Base-by-base conservation (phyloP, 2,329 filamentous ascomycete species). In the Phialophora tarda region DNA sequence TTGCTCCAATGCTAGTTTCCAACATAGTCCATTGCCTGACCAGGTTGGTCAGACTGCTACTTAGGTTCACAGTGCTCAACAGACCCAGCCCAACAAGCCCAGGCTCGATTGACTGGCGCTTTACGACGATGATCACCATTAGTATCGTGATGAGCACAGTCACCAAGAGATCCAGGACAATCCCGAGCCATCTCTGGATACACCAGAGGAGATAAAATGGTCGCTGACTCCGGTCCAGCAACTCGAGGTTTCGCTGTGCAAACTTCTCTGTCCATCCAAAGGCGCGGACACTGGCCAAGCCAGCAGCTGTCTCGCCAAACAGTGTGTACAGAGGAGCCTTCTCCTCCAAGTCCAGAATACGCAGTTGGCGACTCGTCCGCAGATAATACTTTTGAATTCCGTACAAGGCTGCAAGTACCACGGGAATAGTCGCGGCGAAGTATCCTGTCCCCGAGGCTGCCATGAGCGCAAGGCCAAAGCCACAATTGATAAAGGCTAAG, bases 311-410 rank as follows among this genome's bases (percentile, higher is more conserved):
- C 68, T 88, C 85, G 24, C 83, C 78, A 69, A 88, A 88, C 66
- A 87, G 78, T 17, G 80, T 84, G 76, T 85, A 87, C 0, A 88
- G 76, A 0, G 86, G 86, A 0, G 83, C 83, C 69, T 89, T 88
- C 1, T 84, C 82, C 73, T 89, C 87, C 0, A 89, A 80, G 54
- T 89, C 87, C 11, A 89, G 74, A 23, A 87, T 79, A 57, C 87
- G 81, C 7, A 89, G 74, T 73, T 89, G 87, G 0, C 86, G 78
- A 0, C 86, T 88, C 0, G 86, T 89, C 0, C 84, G 80, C 1
- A 89, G 79, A 69, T 89, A 89, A 57, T 86, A 81, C 60, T 79
- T 83, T 67, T 88, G 86, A 0, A 88, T 74, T 1, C 78, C 65
- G 62, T 82, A 88, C 0, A 88, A 66, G 0, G 82, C 67, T 0